A percentile compares a stretch with the other conserved stretches of the same genome.
These are phyloP conservation scores for Hypomyces rosellus DNA, from an alignment of 2,329 filamentous ascomycete species.

Conservation along the genomic window DNA sequence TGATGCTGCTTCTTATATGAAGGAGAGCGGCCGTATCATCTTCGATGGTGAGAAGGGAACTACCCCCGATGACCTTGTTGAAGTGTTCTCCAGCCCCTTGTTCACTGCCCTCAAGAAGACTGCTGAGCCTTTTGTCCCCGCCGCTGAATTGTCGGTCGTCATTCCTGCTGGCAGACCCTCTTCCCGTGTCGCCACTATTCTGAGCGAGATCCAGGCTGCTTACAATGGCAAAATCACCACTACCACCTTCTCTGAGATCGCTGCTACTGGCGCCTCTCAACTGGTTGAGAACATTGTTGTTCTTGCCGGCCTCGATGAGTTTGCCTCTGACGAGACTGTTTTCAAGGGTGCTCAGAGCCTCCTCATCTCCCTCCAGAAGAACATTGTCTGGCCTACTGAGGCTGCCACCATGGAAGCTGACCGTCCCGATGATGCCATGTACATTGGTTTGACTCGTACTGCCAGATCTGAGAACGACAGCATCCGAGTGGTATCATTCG, in stretches of 20 bases:
- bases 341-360: conserved; percentile 17
- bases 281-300: conserved; percentile 14
- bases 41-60: conserved; percentile 14
- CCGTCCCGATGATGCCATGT: conserved; percentile 14
- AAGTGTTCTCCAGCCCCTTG: conserved; percentile 11
- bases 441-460: conserved; percentile 13
- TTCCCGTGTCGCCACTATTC: conserved; percentile 10
- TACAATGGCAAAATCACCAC: conserved; percentile 8
- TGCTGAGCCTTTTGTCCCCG: not conserved
- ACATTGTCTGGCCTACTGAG: conserved; percentile 14
- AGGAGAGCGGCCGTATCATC: conserved; percentile 44
- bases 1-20: conserved; percentile 13
- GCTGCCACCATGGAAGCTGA: conserved; percentile 12
- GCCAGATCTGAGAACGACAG: conserved; percentile 15
- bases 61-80: conserved; percentile 9
- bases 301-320: conserved; percentile 17
- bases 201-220: conserved; percentile 11
- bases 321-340: conserved; percentile 12
- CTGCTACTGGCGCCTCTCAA: conserved; percentile 2
- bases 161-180: conserved; percentile 13
- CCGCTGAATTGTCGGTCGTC: conserved; percentile 14
- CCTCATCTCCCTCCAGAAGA: conserved; percentile 16
- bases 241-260: conserved; percentile 15
- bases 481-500: conserved; percentile 13
- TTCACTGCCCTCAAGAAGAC: conserved; percentile 13